These are phyloP conservation scores for Trametes punicea DNA, from an alignment of 768 basidiomycete genomes.

Conservation along the genomic window DNA sequence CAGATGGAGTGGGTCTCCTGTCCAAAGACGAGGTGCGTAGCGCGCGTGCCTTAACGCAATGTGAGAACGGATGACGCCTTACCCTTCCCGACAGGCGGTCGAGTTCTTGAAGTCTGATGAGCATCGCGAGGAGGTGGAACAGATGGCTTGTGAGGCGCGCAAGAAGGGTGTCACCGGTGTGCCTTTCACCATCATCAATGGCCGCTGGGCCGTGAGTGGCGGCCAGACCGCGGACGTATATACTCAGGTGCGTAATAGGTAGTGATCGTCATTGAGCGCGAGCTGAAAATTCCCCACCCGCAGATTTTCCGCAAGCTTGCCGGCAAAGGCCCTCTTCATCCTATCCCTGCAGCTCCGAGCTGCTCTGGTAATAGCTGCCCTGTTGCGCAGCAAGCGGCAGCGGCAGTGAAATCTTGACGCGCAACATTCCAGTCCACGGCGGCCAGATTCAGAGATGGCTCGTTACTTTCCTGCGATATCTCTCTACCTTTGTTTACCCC, in stretches of 20 bases:
- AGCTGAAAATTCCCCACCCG: background rate
- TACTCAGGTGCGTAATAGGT: conserved; percentile 47
- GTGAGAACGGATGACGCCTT: conserved; percentile 15
- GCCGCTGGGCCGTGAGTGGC: conserved; percentile 74
- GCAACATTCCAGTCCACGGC: background rate
- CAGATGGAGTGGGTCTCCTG: conserved; percentile 56
- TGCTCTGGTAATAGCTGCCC: conserved; percentile 8
- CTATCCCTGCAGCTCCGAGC: conserved; percentile 16
- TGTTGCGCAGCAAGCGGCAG: background rate
- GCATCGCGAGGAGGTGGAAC: conserved; percentile 58
- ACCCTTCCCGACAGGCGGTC: conserved; percentile 43
- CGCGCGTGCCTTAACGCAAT: background rate
- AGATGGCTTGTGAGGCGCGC: conserved; percentile 59
- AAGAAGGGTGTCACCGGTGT: conserved; percentile 72
- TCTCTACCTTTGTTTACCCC: conserved; percentile 2
- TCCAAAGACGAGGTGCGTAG: conserved; percentile 56
- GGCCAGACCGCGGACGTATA: conserved; percentile 71
- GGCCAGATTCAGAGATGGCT: background rate
- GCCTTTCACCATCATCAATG: conserved; percentile 76
- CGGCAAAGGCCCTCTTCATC: conserved; percentile 12
- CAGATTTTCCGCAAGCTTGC: conserved; percentile 53
- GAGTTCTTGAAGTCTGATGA: conserved; percentile 66
- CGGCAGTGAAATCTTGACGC: conserved; percentile 9
- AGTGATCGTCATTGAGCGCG: background rate
- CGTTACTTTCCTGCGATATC: background rate